Evolutionary conservation across 306 rosid genomes (phyloP), one percentile per base, ranked within the genome.

Genomic region (Aeschynomene evenia): DNA sequence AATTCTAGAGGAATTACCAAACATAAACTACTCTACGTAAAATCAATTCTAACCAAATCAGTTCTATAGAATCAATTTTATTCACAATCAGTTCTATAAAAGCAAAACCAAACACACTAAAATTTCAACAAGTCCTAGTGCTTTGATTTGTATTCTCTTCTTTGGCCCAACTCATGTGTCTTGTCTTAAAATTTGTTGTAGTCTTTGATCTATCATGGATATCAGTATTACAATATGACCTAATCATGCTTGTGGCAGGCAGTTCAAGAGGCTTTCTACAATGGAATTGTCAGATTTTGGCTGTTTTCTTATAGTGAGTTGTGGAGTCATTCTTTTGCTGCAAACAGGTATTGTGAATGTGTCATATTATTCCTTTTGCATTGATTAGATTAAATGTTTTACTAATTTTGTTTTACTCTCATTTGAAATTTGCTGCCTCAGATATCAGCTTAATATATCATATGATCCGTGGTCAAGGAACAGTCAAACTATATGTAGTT

Each of bases 381-480:
- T 57, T 50, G 45, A 49, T 63, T 31, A 15, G 20, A 57, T 20
- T 52, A 20, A 68, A 37, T 61, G 23, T 40, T 59, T 63, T 77
- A 36, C 69, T 78, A 54, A 55, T 62, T 75, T 71, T 67, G 45
- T 33, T 50, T 33, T 65, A 22, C 56, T 57, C 23, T 28, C 57
- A 24, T 42, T 63, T 37, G 33, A 61, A 65, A 53, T 66, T 33
- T 68, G 22, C 75, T 74, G 62, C 60, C 63, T 63, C 85, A 94
- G 97, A 94, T 79, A 94, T 94, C 87, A 94, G 97, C 83, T 89
- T 94, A 83, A 94, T 94, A 79, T 94, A 94, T 87, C 99, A 94
- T 86, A 94, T 94, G 95, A 94, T 94, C 68, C 97, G 97, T 31
- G 97, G 99, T 83, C 95, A 94, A 83, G 97, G 99, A 80, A 94